phyloP scores from a whole-genome alignment of 192 early-diverging fungal genomes.

The Dispira simplex region DNA sequence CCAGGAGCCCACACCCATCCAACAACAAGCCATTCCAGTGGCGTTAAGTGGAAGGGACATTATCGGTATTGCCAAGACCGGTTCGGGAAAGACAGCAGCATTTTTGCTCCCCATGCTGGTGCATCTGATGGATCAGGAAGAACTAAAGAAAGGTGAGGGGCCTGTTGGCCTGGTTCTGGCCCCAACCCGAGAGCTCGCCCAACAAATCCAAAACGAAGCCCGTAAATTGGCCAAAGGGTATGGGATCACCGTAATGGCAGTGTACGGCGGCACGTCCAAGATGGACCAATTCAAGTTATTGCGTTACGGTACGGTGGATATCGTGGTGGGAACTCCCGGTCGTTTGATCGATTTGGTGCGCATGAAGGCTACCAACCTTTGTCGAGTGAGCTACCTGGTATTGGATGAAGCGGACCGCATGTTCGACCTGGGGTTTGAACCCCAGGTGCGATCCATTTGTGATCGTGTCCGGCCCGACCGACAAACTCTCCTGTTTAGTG shows the following conservation, averaged over 20 bases:
- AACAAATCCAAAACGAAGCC: slow-evolving; percentile 94
- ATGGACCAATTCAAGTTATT: slow-evolving; percentile 75
- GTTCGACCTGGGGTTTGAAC: slow-evolving; percentile 96
- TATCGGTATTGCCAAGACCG: slow-evolving; percentile 74
- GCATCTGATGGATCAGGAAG: slow-evolving; percentile 74
- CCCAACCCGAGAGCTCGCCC: slow-evolving; percentile 94
- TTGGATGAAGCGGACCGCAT: slow-evolving; percentile 99
- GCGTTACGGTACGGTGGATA: slow-evolving; percentile 66
- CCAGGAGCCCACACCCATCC: slow-evolving; percentile 69
- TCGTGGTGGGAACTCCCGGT: slow-evolving; percentile 96
- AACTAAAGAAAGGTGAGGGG: slow-evolving; percentile 57
- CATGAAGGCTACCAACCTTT: slow-evolving; percentile 65
- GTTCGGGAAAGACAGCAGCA: slow-evolving; percentile 75
- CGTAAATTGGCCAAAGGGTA: slow-evolving; percentile 87
- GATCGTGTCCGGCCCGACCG: slow-evolving; percentile 71
- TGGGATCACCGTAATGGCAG: slow-evolving; percentile 76
- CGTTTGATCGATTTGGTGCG: slow-evolving; percentile 98
- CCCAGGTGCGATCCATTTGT: slow-evolving; percentile 95
- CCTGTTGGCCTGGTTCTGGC: slow-evolving; percentile 86
- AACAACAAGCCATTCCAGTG: slow-evolving; percentile 52
- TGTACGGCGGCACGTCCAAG: slow-evolving; percentile 94
- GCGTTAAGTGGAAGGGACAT: slow-evolving; percentile 69
- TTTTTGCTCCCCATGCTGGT: slow-evolving; percentile 72
- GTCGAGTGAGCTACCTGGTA: slow-evolving; percentile 88
- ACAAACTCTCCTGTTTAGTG: slow-evolving; percentile 93